These are phyloP conservation scores for Discostella stelligera DNA, from an alignment of 352 stramenopile genomes.

Conservation along the genomic window DNA sequence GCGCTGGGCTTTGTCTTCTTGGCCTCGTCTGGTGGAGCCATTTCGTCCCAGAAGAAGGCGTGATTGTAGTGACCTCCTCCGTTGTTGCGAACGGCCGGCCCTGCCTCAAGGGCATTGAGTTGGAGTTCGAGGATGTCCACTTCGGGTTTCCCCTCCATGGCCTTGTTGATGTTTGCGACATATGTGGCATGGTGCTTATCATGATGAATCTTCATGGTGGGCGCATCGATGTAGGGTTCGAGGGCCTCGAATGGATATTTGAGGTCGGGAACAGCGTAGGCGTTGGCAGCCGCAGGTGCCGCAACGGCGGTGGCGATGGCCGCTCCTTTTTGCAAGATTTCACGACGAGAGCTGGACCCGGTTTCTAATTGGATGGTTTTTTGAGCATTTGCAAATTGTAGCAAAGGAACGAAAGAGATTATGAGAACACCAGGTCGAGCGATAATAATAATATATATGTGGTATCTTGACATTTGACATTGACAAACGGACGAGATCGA, in stretches of 20 bases:
- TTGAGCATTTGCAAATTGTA: background rate
- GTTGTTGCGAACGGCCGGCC: slow-evolving; percentile 80
- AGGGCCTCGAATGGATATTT: slow-evolving; percentile 85
- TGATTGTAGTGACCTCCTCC: slow-evolving; percentile 86
- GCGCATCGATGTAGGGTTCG: slow-evolving; percentile 85
- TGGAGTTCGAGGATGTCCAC: slow-evolving; percentile 82
- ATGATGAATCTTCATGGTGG: slow-evolving; percentile 89
- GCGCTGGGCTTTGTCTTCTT: slow-evolving; percentile 66
- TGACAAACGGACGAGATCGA: background rate
- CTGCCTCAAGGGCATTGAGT: slow-evolving; percentile 78
- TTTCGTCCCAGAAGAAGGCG: slow-evolving; percentile 87
- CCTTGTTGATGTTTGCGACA: slow-evolving; percentile 84
- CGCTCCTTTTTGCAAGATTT: slow-evolving; percentile 61
- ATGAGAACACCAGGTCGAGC: background rate
- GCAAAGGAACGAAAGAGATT: slow-evolving; percentile 1
- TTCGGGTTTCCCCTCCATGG: slow-evolving; percentile 78
- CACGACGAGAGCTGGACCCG: slow-evolving; percentile 41
- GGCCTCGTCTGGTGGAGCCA: slow-evolving; percentile 71
- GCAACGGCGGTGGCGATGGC: slow-evolving; percentile 45
- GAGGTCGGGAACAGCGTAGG: slow-evolving; percentile 80
- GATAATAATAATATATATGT: slow-evolving; percentile 1
- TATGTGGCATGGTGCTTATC: slow-evolving; percentile 84
- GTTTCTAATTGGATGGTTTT: slow-evolving; percentile 14
- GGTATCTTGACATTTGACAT: too few species aligned
- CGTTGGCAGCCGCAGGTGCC: slow-evolving; percentile 47